These are phyloP conservation scores for Solanum pennellii DNA, from an alignment of 257 asterid genomes.

Conservation along the genomic window DNA sequence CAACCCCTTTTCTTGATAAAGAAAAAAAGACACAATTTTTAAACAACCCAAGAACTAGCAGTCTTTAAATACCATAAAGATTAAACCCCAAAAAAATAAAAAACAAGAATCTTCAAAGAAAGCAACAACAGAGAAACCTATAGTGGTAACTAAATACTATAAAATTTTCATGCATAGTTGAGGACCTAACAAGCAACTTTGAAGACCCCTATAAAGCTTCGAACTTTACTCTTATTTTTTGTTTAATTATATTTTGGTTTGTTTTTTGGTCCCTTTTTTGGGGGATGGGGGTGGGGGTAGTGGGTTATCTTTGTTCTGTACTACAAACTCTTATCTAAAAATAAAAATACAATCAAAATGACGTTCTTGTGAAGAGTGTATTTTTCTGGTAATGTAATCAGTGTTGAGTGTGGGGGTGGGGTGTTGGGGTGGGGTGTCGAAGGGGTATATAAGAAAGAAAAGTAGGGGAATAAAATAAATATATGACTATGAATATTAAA, in stretches of 20 bases:
- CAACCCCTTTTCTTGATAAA: not conserved
- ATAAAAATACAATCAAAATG: not conserved
- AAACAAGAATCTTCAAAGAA: not conserved
- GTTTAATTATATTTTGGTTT: not conserved
- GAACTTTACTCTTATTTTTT: not conserved
- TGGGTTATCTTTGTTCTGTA: not conserved
- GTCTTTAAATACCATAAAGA: slow-evolving; percentile 9
- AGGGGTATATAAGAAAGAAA: slow-evolving; percentile 8
- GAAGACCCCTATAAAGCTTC: slow-evolving; percentile 1
- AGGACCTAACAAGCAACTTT: not conserved
- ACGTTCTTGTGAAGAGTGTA: slow-evolving; percentile 13
- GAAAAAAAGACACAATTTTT: slow-evolving; percentile 3
- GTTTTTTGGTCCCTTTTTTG: not conserved
- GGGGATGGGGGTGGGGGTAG: not conserved
- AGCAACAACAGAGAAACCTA: not conserved
- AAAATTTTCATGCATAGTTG: not conserved
- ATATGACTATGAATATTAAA: not conserved
- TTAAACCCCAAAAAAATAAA: not conserved
- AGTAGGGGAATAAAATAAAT: not conserved
- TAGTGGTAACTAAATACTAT: not conserved
- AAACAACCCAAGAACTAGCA: slow-evolving; percentile 8
- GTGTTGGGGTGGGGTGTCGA: no score
- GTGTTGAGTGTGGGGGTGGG: not conserved
- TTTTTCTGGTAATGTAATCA: slow-evolving; percentile 1
- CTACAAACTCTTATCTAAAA: slow-evolving; percentile 2